Evolutionary conservation across 1,139 yeast species (phyloP), one percentile per base, ranked within the genome.

Genomic region (Hanseniaspora gamundiae): DNA sequence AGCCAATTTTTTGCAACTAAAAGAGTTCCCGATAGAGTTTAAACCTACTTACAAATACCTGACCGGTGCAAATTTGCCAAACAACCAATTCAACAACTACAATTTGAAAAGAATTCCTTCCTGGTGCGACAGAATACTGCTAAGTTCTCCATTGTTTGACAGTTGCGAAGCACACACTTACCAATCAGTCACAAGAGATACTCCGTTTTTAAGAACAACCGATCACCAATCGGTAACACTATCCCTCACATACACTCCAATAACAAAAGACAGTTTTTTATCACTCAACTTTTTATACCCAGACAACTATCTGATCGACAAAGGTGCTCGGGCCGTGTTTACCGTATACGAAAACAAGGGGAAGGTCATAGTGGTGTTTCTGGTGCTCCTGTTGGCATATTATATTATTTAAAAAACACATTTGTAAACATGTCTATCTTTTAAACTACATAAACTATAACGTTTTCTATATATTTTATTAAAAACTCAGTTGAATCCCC

Each of bases 111-210:
- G 94, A 46, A 65, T 68, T 2, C 88, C 94, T 0, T 78, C 88
- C 6, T 84, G 91, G 91, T 83, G 94, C 58, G 94, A 84, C 57
- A 64, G 94, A 39, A 73, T 84, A 4, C 56, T 84, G 29, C 7
- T 36, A 5, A 36, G 29, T 16, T 9, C 7, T 3, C n/a, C 39
- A 5, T 8, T 36, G 8, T 36, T 16, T 36, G 29, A 36, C 2
- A n/a, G 11, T 10, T 21, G 29, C 13, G 11, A 10, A 17, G 11
- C n/a, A 11, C 24, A 33, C 36, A 9, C n/a, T n/a, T 36, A 36
- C 29, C n/a, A 36, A n/a, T 22, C 29, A 22, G 39, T 36, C 2
- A 13, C 29, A 4, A 36, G 39, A 22, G 13, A n/a, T 2, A 36
- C 28, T 11, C 20, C 19, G 4, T 36, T 36, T 22, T 22, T 36